These are phyloP conservation scores for Xylaria palmicola DNA, from an alignment of 495 filamentous ascomycete genomes.

Conservation along the genomic window DNA sequence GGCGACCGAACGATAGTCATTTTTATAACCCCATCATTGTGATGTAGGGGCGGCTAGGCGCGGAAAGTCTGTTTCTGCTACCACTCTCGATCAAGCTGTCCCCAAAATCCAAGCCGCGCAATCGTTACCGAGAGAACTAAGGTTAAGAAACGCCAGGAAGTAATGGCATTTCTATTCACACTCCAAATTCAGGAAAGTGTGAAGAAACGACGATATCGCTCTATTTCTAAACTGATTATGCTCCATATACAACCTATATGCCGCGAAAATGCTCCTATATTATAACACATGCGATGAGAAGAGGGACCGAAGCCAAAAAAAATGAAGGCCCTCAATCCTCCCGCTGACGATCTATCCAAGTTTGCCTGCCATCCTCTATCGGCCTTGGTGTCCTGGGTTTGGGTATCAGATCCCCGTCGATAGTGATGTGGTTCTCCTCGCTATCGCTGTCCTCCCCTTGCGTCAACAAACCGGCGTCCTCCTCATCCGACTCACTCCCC, in stretches of 20 bases:
- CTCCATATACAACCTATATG: slow-evolving; percentile 5
- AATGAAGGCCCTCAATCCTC: slow-evolving; percentile 22
- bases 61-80: too few relatives aligned
- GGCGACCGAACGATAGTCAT: too few relatives aligned
- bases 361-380: slow-evolving; percentile 12
- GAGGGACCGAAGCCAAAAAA: slow-evolving; percentile 15
- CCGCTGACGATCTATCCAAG: slow-evolving; percentile 26
- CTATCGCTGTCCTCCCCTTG: slow-evolving; percentile 33
- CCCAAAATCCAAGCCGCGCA: too few relatives aligned
- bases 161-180: too few relatives aligned
- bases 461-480: slow-evolving; percentile 28
- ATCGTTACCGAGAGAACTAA: too few relatives aligned
- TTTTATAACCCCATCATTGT: too few relatives aligned
- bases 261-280: background rate
- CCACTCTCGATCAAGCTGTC: too few relatives aligned
- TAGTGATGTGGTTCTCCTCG: slow-evolving; percentile 30
- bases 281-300: background rate
- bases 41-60: too few relatives aligned
- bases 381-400: slow-evolving; percentile 24
- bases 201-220: background rate
- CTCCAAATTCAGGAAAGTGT: background rate
- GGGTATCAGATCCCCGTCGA: slow-evolving; percentile 34
- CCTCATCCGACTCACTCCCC: slow-evolving; percentile 29
- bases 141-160: too few relatives aligned
- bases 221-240: background rate